Evolutionary conservation across 768 basidiomycete species (phyloP).

Genomic region (Mycena rebaudengoi): DNA sequence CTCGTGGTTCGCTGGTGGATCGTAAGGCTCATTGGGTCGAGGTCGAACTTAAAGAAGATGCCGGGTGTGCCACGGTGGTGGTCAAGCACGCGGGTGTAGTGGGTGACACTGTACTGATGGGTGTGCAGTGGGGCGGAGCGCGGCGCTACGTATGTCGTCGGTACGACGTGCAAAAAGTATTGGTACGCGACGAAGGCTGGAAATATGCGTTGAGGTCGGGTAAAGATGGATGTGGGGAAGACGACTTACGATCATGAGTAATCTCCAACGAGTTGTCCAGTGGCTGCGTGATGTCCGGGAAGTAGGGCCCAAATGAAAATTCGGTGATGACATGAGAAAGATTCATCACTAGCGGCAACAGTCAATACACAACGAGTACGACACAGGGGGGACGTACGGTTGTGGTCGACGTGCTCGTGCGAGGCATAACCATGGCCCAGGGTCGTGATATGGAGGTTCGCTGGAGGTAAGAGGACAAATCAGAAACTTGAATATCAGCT

Average conservation of each 20-base stretch:
- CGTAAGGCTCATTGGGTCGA: slow-evolving; percentile 88
- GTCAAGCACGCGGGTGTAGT: slow-evolving; percentile 80
- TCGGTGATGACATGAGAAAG: slow-evolving; percentile 96
- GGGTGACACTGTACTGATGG: slow-evolving; percentile 94
- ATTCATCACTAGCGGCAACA: slow-evolving; percentile 80
- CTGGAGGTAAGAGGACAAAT: slow-evolving; percentile 41
- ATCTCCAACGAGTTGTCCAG: slow-evolving; percentile 90
- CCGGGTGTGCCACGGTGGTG: slow-evolving; percentile 87
- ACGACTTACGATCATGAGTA: slow-evolving; percentile 68
- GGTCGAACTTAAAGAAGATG: slow-evolving; percentile 98
- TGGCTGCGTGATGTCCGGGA: slow-evolving; percentile 95
- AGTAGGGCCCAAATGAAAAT: slow-evolving; percentile 96
- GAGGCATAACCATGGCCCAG: slow-evolving; percentile 95
- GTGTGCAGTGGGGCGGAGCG: slow-evolving; percentile 71
- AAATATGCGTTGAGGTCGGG: slow-evolving; percentile 2
- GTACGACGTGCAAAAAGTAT: slow-evolving; percentile 95
- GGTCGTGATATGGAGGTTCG: slow-evolving; percentile 94
- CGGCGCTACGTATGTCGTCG: slow-evolving; percentile 89
- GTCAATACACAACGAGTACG: background rate
- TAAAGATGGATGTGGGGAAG: slow-evolving; percentile 1
- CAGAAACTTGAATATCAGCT: background rate
- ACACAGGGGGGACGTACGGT: slow-evolving; percentile 56
- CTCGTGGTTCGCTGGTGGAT: slow-evolving; percentile 90
- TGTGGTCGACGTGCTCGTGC: slow-evolving; percentile 87
- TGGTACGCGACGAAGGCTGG: slow-evolving; percentile 91